Evolutionary conservation across 345 rosid genomes (phyloP).

Genomic region (Lepidium sativum): DNA sequence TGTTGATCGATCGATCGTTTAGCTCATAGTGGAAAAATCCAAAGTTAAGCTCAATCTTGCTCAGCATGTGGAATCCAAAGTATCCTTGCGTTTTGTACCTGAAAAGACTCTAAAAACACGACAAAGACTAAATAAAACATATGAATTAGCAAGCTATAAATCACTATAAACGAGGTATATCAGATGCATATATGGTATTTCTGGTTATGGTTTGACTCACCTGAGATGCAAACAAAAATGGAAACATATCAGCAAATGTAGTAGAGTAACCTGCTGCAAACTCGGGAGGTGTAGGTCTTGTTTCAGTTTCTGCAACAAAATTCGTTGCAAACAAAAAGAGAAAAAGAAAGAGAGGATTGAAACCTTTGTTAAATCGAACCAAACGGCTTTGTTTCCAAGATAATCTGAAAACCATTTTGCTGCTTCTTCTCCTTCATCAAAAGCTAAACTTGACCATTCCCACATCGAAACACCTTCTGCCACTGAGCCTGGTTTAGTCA

Average conservation of each 20-base stretch:
- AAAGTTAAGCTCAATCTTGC: no score
- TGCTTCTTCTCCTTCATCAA: constrained; percentile 85
- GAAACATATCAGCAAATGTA: constrained; percentile 65
- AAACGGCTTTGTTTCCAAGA: no score
- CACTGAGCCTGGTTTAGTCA: constrained; percentile 37
- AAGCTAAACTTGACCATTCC: constrained; percentile 95
- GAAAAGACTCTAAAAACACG: no score
- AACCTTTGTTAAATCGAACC: no score
- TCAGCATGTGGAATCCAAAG: no score
- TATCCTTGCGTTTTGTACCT: no score
- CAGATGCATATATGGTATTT: no score
- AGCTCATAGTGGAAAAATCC: no score
- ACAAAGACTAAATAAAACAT: no score
- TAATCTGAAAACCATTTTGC: constrained; percentile 81
- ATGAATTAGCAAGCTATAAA: no score
- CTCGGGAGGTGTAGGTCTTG: constrained; percentile 59
- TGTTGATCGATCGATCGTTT: no score
- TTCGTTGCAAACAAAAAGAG: not conserved
- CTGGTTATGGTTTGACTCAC: constrained; percentile 24
- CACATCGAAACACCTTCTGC: constrained; percentile 64
- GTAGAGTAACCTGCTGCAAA: constrained; percentile 55
- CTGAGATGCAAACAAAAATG: constrained; percentile 69
- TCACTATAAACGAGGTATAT: no score
- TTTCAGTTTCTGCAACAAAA: constrained; percentile 47
- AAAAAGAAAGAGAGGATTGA: not conserved